Conservation (phyloP, 345 rosid genomes). For the Eutrema japonicum region DNA sequence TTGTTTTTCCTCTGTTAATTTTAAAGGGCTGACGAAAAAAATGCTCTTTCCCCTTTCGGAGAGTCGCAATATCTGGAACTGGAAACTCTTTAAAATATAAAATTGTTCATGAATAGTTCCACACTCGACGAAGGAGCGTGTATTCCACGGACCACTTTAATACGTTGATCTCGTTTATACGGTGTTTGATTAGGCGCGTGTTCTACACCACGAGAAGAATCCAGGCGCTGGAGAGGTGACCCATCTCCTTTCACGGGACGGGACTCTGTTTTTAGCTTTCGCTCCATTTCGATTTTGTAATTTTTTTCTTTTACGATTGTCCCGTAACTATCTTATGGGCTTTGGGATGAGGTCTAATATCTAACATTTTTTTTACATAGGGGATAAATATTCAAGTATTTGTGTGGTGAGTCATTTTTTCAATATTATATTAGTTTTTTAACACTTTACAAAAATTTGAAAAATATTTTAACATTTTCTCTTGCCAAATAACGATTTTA, state of each 20-base stretch:
- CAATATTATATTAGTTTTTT: too few species aligned
- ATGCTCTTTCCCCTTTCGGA: slow-evolving; percentile 34
- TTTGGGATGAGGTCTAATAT: slow-evolving; percentile 26
- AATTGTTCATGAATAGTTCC: background rate
- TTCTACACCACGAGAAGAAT: background rate
- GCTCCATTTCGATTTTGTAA: slow-evolving; percentile 27
- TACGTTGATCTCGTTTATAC: slow-evolving; percentile 5
- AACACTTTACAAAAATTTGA: too few species aligned
- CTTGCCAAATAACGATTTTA: too few species aligned
- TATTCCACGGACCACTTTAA: background rate
- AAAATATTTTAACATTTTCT: too few species aligned
- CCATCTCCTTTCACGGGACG: slow-evolving; percentile 31
- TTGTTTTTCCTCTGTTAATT: slow-evolving; percentile 15
- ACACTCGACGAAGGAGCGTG: slow-evolving; percentile 15
- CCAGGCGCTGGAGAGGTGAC: slow-evolving; percentile 16
- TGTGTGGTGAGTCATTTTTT: too few species aligned
- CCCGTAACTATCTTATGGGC: slow-evolving; percentile 37
- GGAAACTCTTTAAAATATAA: slow-evolving; percentile 4
- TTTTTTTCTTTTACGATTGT: background rate
- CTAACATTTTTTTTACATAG: background rate
- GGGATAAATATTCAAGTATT: too few species aligned
- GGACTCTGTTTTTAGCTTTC: slow-evolving; percentile 23
- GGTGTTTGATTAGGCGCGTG: background rate
- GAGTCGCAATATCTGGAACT: slow-evolving; percentile 33
- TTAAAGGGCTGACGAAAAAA: background rate